phyloP scores from a whole-genome alignment of 2,329 filamentous ascomycete genomes.

The Juglanconis sp. region DNA sequence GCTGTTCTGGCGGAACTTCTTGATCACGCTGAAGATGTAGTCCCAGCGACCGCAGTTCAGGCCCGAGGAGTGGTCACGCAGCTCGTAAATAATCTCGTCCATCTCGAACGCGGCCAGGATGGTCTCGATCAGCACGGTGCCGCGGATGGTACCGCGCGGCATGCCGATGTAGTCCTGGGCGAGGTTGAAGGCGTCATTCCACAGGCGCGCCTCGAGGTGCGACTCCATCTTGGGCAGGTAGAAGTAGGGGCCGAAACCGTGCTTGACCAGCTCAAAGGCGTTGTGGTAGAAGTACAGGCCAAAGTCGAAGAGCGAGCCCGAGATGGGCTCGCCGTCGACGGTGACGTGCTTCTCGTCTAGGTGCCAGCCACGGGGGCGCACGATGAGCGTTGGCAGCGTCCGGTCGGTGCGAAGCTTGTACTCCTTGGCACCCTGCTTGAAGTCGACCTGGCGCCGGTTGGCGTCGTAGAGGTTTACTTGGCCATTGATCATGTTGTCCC shows the following conservation, averaged over 20 bases:
- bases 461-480: conserved; percentile 98
- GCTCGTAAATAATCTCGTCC: conserved; percentile 99
- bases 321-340: conserved; percentile 91
- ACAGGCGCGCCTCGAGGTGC: conserved; percentile 92
- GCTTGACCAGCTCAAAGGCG: conserved; percentile 79
- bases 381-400: conserved; percentile 81
- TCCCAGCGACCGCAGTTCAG: conserved; percentile 99
- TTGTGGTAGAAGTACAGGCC: conserved; percentile 99
- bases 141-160: conserved; percentile 86
- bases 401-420: conserved; percentile 96
- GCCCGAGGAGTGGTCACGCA: conserved; percentile 91
- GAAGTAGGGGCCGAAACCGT: conserved; percentile 90
- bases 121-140: conserved; percentile 94
- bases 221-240: conserved; percentile 98
- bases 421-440: conserved; percentile 91
- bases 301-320: conserved; percentile 91
- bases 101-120: conserved; percentile 98
- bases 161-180: conserved; percentile 91
- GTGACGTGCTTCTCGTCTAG: conserved; percentile 98
- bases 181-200: conserved; percentile 98
- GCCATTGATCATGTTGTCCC: conserved; percentile 99
- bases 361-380: conserved; percentile 95
- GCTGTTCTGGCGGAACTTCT: conserved; percentile 95
- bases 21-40: conserved; percentile 99
- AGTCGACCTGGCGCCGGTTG: conserved; percentile 89